Evolutionary conservation across 2,329 filamentous ascomycete species (phyloP), one percentile per base, ranked within the genome.

Genomic region (Clarireedia monteithiana): DNA sequence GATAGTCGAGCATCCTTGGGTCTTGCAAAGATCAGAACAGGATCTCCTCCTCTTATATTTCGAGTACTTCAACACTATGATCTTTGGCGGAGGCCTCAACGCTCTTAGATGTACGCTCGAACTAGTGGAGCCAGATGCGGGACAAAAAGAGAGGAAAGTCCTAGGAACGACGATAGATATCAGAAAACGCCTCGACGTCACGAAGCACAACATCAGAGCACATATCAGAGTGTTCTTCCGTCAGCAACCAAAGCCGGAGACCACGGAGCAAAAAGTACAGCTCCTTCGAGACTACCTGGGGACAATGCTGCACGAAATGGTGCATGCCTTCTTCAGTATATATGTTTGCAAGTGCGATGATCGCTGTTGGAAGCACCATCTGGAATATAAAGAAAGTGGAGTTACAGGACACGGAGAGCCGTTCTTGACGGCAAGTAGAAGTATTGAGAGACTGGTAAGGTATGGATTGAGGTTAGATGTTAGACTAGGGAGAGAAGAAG

Each of bases 291-390:
- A 50, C 36, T 55, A 55, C 27, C 12, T 55, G 9, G 53, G 53
- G 2, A 55, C 53, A 14, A 36, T 55, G 47, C 34, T 55, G 47
- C 53, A 55, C 26, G 53, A 55, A 26, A 55, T 55, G 53, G 14
- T 55, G 4, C 53, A 55, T 36, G 53, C 53, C 1, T 55, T 55
- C 26, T 55, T 55, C n/a, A 50, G 53, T 15, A 50, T 55, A n/a
- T 55, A 55, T 36, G 53, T 55, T 5, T 55, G 53, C 20, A 55
- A 55, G 23, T 55, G 53, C n/a, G 44, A 50, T 14, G 5, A 2
- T 2, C 9, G 4, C 0, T 55, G 53, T 38, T 6, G 26, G 10
- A 17, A 12, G 10, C 30, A 45, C 4, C 9, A 14, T 14, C 20
- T 45, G 9, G 26, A 50, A 10, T 50, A 50, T 10, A 47, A 55